Evolutionary conservation across 768 basidiomycete species (phyloP), one percentile per base, ranked within the genome.

Genomic region (Lactarius trivialis): DNA sequence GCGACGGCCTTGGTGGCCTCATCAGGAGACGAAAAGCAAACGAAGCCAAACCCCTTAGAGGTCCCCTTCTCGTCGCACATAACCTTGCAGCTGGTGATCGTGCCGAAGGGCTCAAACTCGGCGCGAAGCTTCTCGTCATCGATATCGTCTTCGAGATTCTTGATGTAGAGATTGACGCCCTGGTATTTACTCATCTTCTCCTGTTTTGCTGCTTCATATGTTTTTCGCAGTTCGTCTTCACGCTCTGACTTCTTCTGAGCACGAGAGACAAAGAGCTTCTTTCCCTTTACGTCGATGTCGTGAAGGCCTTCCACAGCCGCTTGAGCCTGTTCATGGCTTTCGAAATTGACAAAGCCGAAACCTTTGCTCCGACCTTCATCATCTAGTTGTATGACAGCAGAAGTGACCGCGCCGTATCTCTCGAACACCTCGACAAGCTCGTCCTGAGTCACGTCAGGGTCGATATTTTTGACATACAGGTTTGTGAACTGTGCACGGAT

Each of bases 211-310:
- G 88, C 86, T 78, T 99, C 96, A 75, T 98, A 97, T 2, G 88
- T 89, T 74, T 82, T 84, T 73, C 93, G 89, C 55, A 99, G 77
- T 77, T 98, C 96, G 70, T 98, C 93, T 77, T 99, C 95, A 55
- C 97, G 93, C 78, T 99, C 97, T 30, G 88, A 82, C 79, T 98
- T 96, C 84, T 98, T 98, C 78, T 99, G 97, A 51, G 97, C 97
- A 69, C 97, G 91, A 48, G 93, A 81, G 60, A 98, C 97, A 72
- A 91, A 99, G 62, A 99, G 82, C 76, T 93, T 95, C 79, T 84
- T 86, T 75, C 93, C 91, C 55, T 87, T 81, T 74, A 82, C 70
- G 34, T 98, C 96, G 43, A 72, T 79, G 69, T 99, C 96, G 74
- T 98, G 86, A 60, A 99, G 85, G 63, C 74, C 77, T 37, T 98